Evolutionary conservation across 208 protist species (phyloP), one percentile per base, ranked within the genome.

Genomic region (Trypanosoma grayi): DNA sequence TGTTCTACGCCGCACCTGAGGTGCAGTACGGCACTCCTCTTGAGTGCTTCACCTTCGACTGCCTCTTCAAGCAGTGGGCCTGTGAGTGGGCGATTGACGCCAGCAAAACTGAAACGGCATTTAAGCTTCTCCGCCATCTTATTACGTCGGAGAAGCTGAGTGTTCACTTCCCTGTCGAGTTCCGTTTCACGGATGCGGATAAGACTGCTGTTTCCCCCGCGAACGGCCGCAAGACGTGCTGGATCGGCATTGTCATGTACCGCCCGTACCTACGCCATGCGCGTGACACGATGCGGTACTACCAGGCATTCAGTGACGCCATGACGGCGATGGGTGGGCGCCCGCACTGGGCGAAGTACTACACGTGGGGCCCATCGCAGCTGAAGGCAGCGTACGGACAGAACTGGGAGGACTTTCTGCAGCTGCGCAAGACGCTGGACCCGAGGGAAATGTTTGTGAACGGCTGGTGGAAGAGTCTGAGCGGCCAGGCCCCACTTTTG

Each of bases 161-260:
- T 10, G 61, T 91, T 5, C 81, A 94, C 70, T 94, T 94, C 58
- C 87, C 87, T 2, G 78, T 94, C n/a, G 87, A 93, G 50, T 85
- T 93, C 36, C 75, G 87, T 59, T 93, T 93, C 61, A 75, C 71
- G 0, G 75, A 69, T 22, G 55, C 67, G 0, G 87, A 93, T 47
- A 43, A 36, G 37, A 78, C 76, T 3, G 76, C 73, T 58, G 61
- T 94, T 63, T 87, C 79, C 2, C 87, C 87, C 1, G 75, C 75
- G 0, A 57, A 70, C 36, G 81, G 77, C 3, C 75, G 83, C 10
- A 54, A 62, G 9, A 91, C 79, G 33, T 94, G 87, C 64, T 94
- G 84, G 81, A 80, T 94, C 37, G 87, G 87, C 9, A 75, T 90
- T n/a, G 81, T 94, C 25, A 94, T 94, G 84, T 94, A 94, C 75